A percentile compares a stretch with the other conserved stretches of the same genome.
Evolutionary conservation across 306 rosid species (phyloP).

Genomic region (Begonia masoniana): DNA sequence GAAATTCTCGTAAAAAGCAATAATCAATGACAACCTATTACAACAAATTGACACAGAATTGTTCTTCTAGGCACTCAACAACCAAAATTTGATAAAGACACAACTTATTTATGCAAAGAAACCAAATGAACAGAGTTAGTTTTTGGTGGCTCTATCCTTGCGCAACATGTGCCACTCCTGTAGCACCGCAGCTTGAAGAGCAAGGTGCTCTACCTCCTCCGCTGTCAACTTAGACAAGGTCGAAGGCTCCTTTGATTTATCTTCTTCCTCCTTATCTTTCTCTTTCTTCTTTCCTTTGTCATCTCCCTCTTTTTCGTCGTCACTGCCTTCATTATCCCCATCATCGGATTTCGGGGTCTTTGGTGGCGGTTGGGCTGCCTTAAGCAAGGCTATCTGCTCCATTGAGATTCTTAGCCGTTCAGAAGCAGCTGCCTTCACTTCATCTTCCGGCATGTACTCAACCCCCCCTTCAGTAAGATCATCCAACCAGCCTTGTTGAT

Average conservation of each 20-base stretch:
- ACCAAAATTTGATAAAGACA: background rate
- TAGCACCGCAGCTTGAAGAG: conserved; percentile 95
- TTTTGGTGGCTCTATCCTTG: conserved; percentile 67
- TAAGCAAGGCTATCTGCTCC: conserved; percentile 88
- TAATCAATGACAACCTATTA: too few species aligned
- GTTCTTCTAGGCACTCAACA: background rate
- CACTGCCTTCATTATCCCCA: conserved; percentile 16
- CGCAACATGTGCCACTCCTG: conserved; percentile 90
- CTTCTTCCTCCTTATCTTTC: conserved; percentile 45
- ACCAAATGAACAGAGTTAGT: conserved; percentile 24
- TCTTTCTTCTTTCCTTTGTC: conserved; percentile 28
- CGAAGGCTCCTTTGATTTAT: conserved; percentile 69
- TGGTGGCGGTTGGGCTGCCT: conserved; percentile 83
- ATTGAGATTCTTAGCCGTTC: conserved; percentile 92
- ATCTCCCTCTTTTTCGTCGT: conserved; percentile 14
- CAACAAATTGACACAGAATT: too few species aligned
- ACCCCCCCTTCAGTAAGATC: conserved; percentile 98
- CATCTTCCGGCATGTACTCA: conserved; percentile 97
- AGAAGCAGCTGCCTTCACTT: conserved; percentile 79
- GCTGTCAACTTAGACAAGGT: conserved; percentile 83
- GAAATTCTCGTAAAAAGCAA: too few species aligned
- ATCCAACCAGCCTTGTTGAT: conserved; percentile 94
- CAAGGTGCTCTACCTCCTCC: conserved; percentile 93
- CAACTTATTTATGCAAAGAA: conserved; percentile 1
- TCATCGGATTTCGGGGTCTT: conserved; percentile 52